Evolutionary conservation across 2,329 filamentous ascomycete species (phyloP), one percentile per base, ranked within the genome.

Genomic region (Penicillium brasilianum): DNA sequence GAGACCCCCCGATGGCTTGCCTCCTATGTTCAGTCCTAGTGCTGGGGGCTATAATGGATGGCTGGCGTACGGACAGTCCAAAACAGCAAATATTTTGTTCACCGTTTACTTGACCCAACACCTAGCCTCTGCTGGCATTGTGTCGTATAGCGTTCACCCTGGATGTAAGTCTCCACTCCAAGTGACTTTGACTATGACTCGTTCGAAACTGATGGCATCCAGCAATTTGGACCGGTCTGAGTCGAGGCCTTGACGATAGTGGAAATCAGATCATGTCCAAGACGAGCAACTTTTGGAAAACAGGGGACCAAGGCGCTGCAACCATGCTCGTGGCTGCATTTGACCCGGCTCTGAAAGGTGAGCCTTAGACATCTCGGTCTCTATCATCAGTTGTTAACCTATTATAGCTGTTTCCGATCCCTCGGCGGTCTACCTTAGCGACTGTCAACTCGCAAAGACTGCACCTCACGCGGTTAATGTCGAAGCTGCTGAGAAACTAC

Each of bases 21-120:
- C 62, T 20, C 43, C 62, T 3, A 64, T 64, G 62, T 64, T 62
- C 16, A 62, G 25, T 37, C 16, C 67, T 60, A 3, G 41, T 4
- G 48, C 57, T 9, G 28, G 34, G 10, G 60, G 59, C 3, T 80
- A 80, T 60, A 64, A 77, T 2, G 74, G 74, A 0, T 75, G 69
- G 58, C 41, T 58, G 1, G 74, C 80, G 0, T 87, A 87, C 60
- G 79, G 75, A 0, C 80, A 83, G 63, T 74, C 76, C 53, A 87
- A 87, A 65, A 77, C 78, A 0, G 83, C 84, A 13, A 84, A 82
- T 59, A 77, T 85, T 9, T 64, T 82, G 44, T 80, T 77, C 64
- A 71, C 78, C 8, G 67, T 78, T 4, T 74, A 69, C 13, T 70
- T 81, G 46, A 78, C 72, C 58, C 62, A 58, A 32, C 53, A 58